Conservation (phyloP, 106 monocot genomes). For the Dendrobium chrysotoxum region DNA sequence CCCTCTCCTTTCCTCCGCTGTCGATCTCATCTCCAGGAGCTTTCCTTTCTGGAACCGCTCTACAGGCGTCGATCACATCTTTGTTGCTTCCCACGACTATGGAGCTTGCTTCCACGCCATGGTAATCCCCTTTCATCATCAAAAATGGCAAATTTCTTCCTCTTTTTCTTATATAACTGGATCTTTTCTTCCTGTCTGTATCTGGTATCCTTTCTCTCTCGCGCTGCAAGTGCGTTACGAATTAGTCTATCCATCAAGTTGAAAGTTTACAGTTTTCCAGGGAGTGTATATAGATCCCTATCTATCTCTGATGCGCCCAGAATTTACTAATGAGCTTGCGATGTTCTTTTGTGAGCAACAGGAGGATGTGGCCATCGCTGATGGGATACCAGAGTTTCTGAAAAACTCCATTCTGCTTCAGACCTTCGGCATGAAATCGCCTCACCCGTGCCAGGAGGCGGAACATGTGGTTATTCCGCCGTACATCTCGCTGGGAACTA, state of each 20-base stretch:
- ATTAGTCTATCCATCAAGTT: too few relatives aligned
- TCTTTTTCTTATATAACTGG: neutral
- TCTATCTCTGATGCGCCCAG: too few relatives aligned
- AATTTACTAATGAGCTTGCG: neutral
- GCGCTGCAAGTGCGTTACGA: too few relatives aligned
- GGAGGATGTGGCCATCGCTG: constrained; percentile 68
- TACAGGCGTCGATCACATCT: constrained; percentile 75
- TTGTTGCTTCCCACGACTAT: constrained; percentile 93
- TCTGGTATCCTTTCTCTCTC: neutral
- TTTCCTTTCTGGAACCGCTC: constrained; percentile 82
- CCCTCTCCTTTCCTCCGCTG: constrained; percentile 45
- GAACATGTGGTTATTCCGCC: constrained; percentile 84
- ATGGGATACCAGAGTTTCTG: constrained; percentile 75
- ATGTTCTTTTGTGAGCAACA: neutral
- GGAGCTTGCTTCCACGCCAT: constrained; percentile 97
- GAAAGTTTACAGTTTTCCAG: too few relatives aligned
- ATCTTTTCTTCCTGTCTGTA: neutral
- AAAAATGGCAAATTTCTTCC: neutral
- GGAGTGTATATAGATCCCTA: too few relatives aligned
- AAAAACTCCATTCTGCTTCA: constrained; percentile 60
- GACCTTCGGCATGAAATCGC: constrained; percentile 56
- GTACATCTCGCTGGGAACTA: constrained; percentile 44
- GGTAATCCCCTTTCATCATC: constrained; percentile 13
- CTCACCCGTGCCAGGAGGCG: constrained; percentile 73
- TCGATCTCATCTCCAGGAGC: constrained; percentile 29